Conservation (phyloP, 1,284 basidiomycete genomes). For the Ganoderma sp. region DNA sequence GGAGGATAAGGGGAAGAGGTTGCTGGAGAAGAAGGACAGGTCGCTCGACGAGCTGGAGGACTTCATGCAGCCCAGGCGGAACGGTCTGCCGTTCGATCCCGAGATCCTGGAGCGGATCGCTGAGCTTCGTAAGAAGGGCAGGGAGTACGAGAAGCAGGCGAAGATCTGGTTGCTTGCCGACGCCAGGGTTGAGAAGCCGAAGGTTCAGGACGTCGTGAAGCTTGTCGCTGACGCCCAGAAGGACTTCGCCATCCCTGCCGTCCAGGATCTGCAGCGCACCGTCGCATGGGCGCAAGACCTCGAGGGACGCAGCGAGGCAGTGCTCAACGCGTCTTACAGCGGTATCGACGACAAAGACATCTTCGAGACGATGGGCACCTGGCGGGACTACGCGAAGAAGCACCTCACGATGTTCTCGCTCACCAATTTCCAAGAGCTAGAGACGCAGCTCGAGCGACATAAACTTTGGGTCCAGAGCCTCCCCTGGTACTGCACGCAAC, state of each 20-base stretch:
- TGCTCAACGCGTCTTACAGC: slow-evolving; percentile 67
- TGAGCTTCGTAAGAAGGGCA: slow-evolving; percentile 65
- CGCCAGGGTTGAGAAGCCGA: slow-evolving; percentile 57
- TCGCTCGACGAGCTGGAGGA: slow-evolving; percentile 76
- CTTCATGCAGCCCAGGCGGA: slow-evolving; percentile 59
- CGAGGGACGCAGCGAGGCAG: slow-evolving; percentile 73
- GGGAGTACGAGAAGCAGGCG: slow-evolving; percentile 79
- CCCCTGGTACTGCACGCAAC: slow-evolving; percentile 77
- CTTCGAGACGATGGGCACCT: slow-evolving; percentile 71
- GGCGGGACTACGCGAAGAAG: slow-evolving; percentile 71
- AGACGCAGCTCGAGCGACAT: slow-evolving; percentile 67
- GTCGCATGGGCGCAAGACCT: slow-evolving; percentile 76
- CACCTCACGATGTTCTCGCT: slow-evolving; percentile 75
- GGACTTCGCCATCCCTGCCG: slow-evolving; percentile 70
- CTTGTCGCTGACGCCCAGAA: slow-evolving; percentile 73
- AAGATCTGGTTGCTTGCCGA: slow-evolving; percentile 69
- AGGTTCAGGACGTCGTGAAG: slow-evolving; percentile 68
- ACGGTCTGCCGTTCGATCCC: slow-evolving; percentile 66
- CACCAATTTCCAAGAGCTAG: slow-evolving; percentile 73
- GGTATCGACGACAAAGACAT: slow-evolving; percentile 62
- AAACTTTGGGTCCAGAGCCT: slow-evolving; percentile 72
- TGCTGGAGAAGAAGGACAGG: slow-evolving; percentile 69
- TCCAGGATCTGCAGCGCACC: slow-evolving; percentile 68
- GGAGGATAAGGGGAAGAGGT: slow-evolving; percentile 67
- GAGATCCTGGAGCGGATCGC: slow-evolving; percentile 63